Percentiles rank a stretch among this genome's conserved stretches.
phyloP scores from a whole-genome alignment of 495 filamentous ascomycete genomes.

The Trichoderma reesei region DNA sequence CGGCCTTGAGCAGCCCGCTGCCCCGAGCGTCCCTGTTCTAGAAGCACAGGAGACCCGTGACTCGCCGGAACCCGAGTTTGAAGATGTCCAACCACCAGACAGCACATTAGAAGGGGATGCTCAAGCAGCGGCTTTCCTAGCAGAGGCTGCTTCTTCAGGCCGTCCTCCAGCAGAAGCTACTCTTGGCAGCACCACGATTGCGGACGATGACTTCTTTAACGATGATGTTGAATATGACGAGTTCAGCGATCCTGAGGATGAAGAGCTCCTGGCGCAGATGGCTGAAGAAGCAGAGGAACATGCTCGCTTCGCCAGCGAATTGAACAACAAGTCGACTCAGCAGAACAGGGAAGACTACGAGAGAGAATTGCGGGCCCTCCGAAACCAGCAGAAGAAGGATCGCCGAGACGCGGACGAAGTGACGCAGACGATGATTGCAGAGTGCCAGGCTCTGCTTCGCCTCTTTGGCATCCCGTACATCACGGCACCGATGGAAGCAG shows the following conservation, averaged over 20 bases:
- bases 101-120: slow-evolving; percentile 11
- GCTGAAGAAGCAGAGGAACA: slow-evolving; percentile 87
- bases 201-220: slow-evolving; percentile 26
- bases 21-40: slow-evolving; percentile 14
- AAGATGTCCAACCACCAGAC: slow-evolving; percentile 29
- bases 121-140: background rate
- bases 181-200: background rate
- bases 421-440: slow-evolving; percentile 83
- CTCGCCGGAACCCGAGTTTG: slow-evolving; percentile 46
- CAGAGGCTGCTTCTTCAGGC: background rate
- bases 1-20: slow-evolving; percentile 17
- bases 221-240: slow-evolving; percentile 36
- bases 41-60: slow-evolving; percentile 12
- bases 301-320: slow-evolving; percentile 73
- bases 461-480: slow-evolving; percentile 94
- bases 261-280: slow-evolving; percentile 74
- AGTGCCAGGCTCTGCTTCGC: slow-evolving; percentile 82
- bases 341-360: slow-evolving; percentile 73
- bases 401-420: slow-evolving; percentile 93
- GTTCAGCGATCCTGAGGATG: slow-evolving; percentile 81
- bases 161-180: background rate
- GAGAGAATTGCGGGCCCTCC: slow-evolving; percentile 72
- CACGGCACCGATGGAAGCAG: slow-evolving; percentile 96
- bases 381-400: slow-evolving; percentile 91
- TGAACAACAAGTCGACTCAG: slow-evolving; percentile 57